Base-by-base conservation (phyloP, 2,329 filamentous ascomycete species). In the Dactylonectria estremocensis region DNA sequence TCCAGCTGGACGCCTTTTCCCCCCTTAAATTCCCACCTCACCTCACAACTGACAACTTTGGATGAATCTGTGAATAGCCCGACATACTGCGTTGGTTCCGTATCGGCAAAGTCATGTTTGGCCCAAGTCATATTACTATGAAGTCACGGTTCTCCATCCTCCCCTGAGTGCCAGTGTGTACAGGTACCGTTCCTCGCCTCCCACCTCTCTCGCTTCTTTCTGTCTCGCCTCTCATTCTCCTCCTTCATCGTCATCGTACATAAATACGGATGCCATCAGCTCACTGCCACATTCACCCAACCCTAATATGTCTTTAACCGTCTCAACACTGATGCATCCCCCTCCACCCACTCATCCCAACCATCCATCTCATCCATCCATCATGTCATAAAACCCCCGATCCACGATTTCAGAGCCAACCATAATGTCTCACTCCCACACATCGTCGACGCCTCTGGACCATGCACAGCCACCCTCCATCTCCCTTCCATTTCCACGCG, bases 351-450 rank as follows among this genome's bases (percentile, higher is more conserved):
- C 24, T 28, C 24, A 28, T 7, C 24, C 24, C 24, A 28, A 5
- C 24, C 24, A 28, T 28, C 24, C 24, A 28, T 28, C 24, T 28
- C 52, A 37, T 59, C 59, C 56, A 60, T 65, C 64, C 54, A n/a
- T 28, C 48, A 55, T 54, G 49, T 62, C 64, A 66, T 59, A 59
- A 55, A 48, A 8, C 22, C 46, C 59, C 31, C 52, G 22, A 45
- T 54, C 52, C 28, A 37, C 56, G 28, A 54, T 54, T 40, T n/a
- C 35, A 40, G 46, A 31, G 18, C 43, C 56, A 55, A 52, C 45
- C 35, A 40, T n/a, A n/a, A 11, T 64, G 60, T 67, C 54, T 59
- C 43, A 64, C 48, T 67, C 49, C 53, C 60, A 45, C 64, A 57
- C 48, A 50, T 56, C 22, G 33, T 35, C 35, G 43, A 57, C 54